A percentile compares a stretch with the other conserved stretches of the same genome.
phyloP scores from a whole-genome alignment of 2,329 filamentous ascomycete species.

The Chaetothyriales sp. region DNA sequence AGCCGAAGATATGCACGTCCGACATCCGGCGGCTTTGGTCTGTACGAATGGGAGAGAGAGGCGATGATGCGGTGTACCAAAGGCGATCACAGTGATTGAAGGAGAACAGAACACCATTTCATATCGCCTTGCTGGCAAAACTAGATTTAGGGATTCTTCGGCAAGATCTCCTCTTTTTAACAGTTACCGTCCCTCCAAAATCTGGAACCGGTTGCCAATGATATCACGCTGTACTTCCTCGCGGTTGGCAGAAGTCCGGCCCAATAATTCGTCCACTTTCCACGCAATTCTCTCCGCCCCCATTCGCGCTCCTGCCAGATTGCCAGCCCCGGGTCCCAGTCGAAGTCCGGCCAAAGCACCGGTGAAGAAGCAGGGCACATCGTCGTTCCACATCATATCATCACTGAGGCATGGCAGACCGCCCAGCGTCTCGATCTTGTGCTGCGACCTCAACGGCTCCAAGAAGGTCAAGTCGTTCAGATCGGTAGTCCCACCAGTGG shows the following conservation, averaged over 20 bases:
- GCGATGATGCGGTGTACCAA: no score
- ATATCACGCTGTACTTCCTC: background rate
- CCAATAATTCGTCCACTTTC: slow-evolving; percentile 50
- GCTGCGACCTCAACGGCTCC: slow-evolving; percentile 41
- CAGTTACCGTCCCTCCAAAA: background rate
- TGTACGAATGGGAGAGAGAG: no score
- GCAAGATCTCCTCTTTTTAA: no score
- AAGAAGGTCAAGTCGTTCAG: slow-evolving; percentile 49
- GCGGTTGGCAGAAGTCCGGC: slow-evolving; percentile 2
- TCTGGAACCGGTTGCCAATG: background rate
- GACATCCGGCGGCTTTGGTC: no score
- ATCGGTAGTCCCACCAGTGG: slow-evolving; percentile 57
- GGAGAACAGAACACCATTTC: no score
- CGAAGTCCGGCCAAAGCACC: slow-evolving; percentile 54
- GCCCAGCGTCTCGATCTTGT: slow-evolving; percentile 49
- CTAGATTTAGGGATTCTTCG: background rate
- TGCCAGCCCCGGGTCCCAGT: slow-evolving; percentile 58
- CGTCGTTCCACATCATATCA: slow-evolving; percentile 60
- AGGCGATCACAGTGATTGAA: no score
- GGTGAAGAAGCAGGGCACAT: slow-evolving; percentile 60
- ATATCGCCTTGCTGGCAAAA: no score
- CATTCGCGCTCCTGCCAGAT: slow-evolving; percentile 58
- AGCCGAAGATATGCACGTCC: no score
- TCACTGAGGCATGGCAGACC: slow-evolving; percentile 62
- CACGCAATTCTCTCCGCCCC: slow-evolving; percentile 62